Conservation (phyloP, 805 yeast genomes). For the Candida insectalens region DNA sequence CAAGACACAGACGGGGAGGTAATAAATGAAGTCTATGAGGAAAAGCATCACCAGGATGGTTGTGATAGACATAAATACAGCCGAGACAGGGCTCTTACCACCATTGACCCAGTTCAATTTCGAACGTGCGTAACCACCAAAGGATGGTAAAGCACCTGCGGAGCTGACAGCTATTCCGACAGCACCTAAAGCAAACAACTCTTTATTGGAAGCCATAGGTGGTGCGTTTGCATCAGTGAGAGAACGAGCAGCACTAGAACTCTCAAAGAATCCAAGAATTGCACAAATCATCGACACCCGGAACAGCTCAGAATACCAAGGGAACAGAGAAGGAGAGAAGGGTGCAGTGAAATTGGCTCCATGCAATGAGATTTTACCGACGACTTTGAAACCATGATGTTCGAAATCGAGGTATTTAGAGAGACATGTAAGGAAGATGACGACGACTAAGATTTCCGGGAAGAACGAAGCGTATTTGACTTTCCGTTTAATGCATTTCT, state of each 20-base stretch:
- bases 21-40: constrained; percentile 55
- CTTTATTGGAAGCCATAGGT: constrained; percentile 79
- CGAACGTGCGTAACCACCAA: constrained; percentile 94
- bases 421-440: constrained; percentile 46
- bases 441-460: constrained; percentile 82
- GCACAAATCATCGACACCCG: constrained; percentile 73
- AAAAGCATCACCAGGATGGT: constrained; percentile 57
- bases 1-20: constrained; percentile 69
- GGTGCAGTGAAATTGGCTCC: constrained; percentile 50
- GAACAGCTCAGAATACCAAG: constrained; percentile 44
- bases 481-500: constrained; percentile 22
- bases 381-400: constrained; percentile 47
- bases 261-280: constrained; percentile 82
- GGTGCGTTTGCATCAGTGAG: constrained; percentile 64
- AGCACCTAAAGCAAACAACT: constrained; percentile 79
- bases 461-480: constrained; percentile 45
- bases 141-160: constrained; percentile 72
- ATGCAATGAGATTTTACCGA: constrained; percentile 56
- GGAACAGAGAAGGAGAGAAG: constrained; percentile 33
- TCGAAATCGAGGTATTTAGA: constrained; percentile 40
- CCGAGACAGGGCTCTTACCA: constrained; percentile 79
- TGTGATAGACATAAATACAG: constrained; percentile 68
- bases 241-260: constrained; percentile 86
- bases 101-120: constrained; percentile 83
- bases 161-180: constrained; percentile 55